A percentile compares a stretch with the other conserved stretches of the same genome.
These are phyloP conservation scores for Balakata baccata DNA, from an alignment of 345 rosid genomes.

Conservation along the genomic window DNA sequence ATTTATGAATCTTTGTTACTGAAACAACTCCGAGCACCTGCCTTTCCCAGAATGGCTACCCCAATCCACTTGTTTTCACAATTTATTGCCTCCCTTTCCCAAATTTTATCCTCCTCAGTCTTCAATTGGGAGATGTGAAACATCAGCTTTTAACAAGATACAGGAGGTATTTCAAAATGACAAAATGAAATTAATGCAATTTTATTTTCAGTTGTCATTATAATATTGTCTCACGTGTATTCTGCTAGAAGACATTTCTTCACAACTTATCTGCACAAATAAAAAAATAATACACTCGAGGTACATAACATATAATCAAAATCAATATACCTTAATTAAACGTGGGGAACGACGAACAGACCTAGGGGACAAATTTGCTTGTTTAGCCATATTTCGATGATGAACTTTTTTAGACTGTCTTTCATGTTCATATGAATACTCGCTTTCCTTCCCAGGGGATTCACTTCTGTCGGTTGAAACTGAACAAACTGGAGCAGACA, in stretches of 20 bases:
- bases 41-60: neutral
- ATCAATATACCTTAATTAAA: slow-evolving; percentile 40
- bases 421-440: slow-evolving; percentile 14
- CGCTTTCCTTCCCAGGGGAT: slow-evolving; percentile 42
- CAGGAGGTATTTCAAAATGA: neutral
- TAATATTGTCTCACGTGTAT: neutral
- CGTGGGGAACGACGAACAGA: slow-evolving; percentile 62
- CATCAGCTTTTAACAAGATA: neutral
- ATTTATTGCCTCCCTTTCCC: neutral
- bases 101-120: too few species aligned
- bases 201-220: neutral
- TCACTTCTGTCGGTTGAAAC: slow-evolving; percentile 51
- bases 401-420: slow-evolving; percentile 31
- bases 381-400: slow-evolving; percentile 30
- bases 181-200: neutral
- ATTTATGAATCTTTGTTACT: neutral
- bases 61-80: neutral
- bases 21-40: neutral
- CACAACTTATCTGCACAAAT: neutral
- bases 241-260: neutral
- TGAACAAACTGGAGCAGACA: slow-evolving; percentile 64
- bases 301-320: neutral
- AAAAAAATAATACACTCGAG: neutral
- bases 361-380: slow-evolving; percentile 44
- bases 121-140: neutral